A percentile compares a stretch with the other conserved stretches of the same genome.
Evolutionary conservation across 352 stramenopile genomes (phyloP).

Genomic region (Phytophthora podocarpi): DNA sequence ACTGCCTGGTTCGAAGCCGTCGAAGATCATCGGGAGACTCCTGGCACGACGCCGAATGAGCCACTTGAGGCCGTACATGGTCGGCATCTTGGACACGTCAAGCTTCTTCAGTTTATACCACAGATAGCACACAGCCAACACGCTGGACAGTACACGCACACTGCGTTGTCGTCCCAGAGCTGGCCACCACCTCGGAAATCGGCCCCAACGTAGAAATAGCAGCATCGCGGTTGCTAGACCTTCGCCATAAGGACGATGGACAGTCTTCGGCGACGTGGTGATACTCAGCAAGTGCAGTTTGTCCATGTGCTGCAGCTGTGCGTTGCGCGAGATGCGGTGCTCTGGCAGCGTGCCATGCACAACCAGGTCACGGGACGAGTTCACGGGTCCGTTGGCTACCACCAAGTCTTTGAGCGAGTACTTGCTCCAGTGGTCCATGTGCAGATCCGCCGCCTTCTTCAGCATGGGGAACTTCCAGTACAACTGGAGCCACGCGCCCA

Average conservation of each 20-base stretch:
- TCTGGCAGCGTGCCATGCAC: slow-evolving; percentile 60
- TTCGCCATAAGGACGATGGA: slow-evolving; percentile 46
- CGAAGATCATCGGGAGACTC: slow-evolving; percentile 59
- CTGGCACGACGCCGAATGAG: slow-evolving; percentile 59
- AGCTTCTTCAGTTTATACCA: slow-evolving; percentile 46
- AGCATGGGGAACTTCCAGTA: slow-evolving; percentile 49
- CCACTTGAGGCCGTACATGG: slow-evolving; percentile 62
- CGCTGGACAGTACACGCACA: slow-evolving; percentile 12
- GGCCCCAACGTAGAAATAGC: slow-evolving; percentile 25
- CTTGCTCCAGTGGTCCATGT: slow-evolving; percentile 63
- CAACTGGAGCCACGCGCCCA: slow-evolving; percentile 51
- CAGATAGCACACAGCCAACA: slow-evolving; percentile 37
- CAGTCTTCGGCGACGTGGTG: slow-evolving; percentile 58
- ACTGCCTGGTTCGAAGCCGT: slow-evolving; percentile 59
- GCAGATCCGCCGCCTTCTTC: slow-evolving; percentile 46
- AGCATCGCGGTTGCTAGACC: slow-evolving; percentile 19
- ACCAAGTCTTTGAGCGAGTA: slow-evolving; percentile 43
- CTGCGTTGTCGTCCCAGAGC: slow-evolving; percentile 6
- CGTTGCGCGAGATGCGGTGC: slow-evolving; percentile 53
- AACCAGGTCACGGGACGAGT: slow-evolving; percentile 44
- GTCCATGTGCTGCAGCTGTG: slow-evolving; percentile 58
- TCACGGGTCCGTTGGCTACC: slow-evolving; percentile 39
- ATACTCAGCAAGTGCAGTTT: slow-evolving; percentile 73
- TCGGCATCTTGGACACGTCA: slow-evolving; percentile 70
- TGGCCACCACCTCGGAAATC: slow-evolving; percentile 31